Conservation (phyloP, 2,329 filamentous ascomycete species). For the Rutstroemia sp. region DNA sequence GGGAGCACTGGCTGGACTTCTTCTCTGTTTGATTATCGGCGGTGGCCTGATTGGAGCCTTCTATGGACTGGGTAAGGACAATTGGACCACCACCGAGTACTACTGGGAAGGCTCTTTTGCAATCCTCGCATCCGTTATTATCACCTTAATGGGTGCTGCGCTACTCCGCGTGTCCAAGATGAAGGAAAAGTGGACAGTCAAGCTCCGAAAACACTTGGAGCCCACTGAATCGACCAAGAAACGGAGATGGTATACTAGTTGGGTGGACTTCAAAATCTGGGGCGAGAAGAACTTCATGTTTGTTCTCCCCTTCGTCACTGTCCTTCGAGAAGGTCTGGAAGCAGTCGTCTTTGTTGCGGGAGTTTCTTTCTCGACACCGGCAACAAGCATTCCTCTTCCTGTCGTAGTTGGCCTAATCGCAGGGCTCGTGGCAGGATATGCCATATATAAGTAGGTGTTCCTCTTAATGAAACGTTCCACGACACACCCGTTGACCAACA, state of each 20-base stretch:
- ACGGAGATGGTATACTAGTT: constrained; percentile 24
- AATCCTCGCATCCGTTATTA: constrained; percentile 69
- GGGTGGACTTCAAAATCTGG: constrained; percentile 51
- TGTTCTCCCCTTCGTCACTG: constrained; percentile 76
- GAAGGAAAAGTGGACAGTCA: constrained; percentile 80
- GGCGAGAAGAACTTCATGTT: constrained; percentile 81
- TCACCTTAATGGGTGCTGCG: constrained; percentile 72
- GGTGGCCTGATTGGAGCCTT: constrained; percentile 56
- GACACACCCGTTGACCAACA: constrained; percentile 8
- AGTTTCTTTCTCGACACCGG: constrained; percentile 69
- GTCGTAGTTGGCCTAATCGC: constrained; percentile 65
- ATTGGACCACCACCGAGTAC: constrained; percentile 62
- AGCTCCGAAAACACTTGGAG: constrained; percentile 62
- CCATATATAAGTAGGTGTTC: constrained; percentile 67
- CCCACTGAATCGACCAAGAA: constrained; percentile 32
- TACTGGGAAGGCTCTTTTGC: constrained; percentile 78
- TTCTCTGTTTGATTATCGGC: constrained; percentile 52
- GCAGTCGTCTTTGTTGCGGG: constrained; percentile 82
- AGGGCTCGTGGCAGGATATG: constrained; percentile 59
- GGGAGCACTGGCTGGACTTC: constrained; percentile 43
- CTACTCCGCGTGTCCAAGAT: constrained; percentile 76
- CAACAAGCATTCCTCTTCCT: constrained; percentile 68
- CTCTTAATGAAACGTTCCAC: neutral
- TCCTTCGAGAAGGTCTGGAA: constrained; percentile 80
- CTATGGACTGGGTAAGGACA: constrained; percentile 57